Conservation (phyloP, 768 basidiomycete species). For the Lyophyllum shimeji region DNA sequence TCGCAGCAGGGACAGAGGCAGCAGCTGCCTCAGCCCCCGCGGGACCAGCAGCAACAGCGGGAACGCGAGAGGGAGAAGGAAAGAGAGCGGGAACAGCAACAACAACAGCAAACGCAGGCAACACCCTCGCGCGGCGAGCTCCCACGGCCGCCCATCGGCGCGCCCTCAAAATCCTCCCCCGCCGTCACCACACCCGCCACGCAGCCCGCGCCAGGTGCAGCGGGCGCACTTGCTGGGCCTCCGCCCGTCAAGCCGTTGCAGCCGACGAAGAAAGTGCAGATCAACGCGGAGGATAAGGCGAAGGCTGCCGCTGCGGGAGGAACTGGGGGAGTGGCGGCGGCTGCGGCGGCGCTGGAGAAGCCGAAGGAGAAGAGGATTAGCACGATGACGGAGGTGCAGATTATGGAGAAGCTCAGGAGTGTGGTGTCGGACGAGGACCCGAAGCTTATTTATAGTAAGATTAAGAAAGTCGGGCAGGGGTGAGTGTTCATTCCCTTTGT, state of each 20-base stretch:
- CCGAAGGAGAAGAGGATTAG: constrained; percentile 89
- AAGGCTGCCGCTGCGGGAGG: constrained; percentile 46
- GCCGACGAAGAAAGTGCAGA: constrained; percentile 69
- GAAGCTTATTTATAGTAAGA: constrained; percentile 88
- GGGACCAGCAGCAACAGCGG: constrained; percentile 35
- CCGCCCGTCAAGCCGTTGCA: constrained; percentile 76
- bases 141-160: constrained; percentile 35
- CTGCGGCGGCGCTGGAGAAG: constrained; percentile 74
- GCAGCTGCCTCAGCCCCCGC: constrained; percentile 19
- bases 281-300: constrained; percentile 49
- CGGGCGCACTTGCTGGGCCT: constrained; percentile 52
- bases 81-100: constrained; percentile 15
- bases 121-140: constrained; percentile 19
- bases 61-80: constrained; percentile 17
- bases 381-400: constrained; percentile 95
- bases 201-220: constrained; percentile 44
- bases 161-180: constrained; percentile 44
- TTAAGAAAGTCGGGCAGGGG: constrained; percentile 99
- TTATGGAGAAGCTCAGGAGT: constrained; percentile 93
- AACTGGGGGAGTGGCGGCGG: constrained; percentile 55
- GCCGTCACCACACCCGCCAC: constrained; percentile 44
- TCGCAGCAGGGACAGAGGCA: constrained; percentile 25
- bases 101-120: constrained; percentile 20
- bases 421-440: constrained; percentile 90
- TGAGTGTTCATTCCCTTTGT: constrained; percentile 40